Conservation (phyloP, 2,329 filamentous ascomycete genomes). For the Trichoderma lentiforme region DNA sequence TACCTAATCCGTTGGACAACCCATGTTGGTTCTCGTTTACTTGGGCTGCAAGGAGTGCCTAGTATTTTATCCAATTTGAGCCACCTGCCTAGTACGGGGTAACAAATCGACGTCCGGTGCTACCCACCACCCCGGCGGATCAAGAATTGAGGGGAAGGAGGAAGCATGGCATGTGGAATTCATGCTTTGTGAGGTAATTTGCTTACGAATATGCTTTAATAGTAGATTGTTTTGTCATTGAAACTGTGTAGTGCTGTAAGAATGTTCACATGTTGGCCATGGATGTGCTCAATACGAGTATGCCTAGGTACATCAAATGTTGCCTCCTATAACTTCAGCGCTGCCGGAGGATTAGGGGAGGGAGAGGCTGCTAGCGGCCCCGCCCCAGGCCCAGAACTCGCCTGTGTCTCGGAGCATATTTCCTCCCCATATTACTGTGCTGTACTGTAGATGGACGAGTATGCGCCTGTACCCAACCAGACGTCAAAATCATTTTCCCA, state of each 20-base stretch:
- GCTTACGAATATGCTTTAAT: neutral
- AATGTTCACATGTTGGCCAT: neutral
- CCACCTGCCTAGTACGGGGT: neutral
- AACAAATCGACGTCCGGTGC: neutral
- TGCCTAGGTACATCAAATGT: neutral
- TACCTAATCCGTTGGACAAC: rapidly evolving
- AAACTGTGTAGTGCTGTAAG: neutral
- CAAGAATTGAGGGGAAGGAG: neutral
- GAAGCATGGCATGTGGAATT: neutral
- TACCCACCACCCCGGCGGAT: neutral
- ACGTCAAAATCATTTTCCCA: neutral
- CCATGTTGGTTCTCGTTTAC: neutral
- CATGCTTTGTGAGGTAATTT: neutral
- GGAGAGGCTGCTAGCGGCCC: neutral
- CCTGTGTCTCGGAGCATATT: neutral
- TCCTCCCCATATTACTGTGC: neutral
- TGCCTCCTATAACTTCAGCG: neutral
- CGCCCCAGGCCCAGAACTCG: neutral
- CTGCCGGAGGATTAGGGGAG: neutral
- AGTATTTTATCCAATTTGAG: neutral
- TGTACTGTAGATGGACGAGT: neutral
- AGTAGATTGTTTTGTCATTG: neutral
- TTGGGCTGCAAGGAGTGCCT: neutral
- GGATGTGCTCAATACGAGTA: neutral
- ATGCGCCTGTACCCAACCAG: neutral